Conservation (phyloP, 2,329 filamentous ascomycete genomes). For the Phaeosphaeria sp. region DNA sequence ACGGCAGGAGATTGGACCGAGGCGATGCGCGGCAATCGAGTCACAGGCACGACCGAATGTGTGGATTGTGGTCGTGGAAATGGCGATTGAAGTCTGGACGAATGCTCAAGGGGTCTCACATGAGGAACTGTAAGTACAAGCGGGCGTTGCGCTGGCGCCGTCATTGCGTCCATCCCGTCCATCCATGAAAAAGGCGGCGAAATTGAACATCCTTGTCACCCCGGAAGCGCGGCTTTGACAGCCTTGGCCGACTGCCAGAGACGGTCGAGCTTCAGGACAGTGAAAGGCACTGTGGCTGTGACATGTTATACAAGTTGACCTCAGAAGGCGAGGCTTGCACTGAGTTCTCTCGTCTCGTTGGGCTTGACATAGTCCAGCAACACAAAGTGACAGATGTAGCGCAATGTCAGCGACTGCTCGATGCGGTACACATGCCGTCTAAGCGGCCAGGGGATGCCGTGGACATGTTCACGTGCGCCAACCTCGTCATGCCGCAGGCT, state of each 20-base stretch:
- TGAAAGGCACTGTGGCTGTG: neutral
- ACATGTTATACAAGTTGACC: neutral
- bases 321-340: neutral
- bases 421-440: conserved; percentile 1
- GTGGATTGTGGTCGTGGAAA: conserved; percentile 5
- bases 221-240: neutral
- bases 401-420: neutral
- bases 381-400: neutral
- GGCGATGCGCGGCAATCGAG: conserved; percentile 9
- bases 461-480: conserved; percentile 4
- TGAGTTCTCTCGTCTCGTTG: no score
- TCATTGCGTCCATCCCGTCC: conserved; percentile 1
- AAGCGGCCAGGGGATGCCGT: neutral
- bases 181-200: no score
- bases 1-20: conserved; percentile 18
- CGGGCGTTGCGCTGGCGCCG: conserved; percentile 2
- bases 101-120: neutral
- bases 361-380: neutral
- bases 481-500: neutral
- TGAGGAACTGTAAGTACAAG: neutral
- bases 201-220: neutral
- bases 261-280: neutral
- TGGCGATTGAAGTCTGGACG: conserved; percentile 5
- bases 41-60: conserved; percentile 3
- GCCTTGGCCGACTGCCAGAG: neutral